These are phyloP conservation scores for Solanum dulcamara DNA, from an alignment of 257 asterid genomes.

Conservation along the genomic window DNA sequence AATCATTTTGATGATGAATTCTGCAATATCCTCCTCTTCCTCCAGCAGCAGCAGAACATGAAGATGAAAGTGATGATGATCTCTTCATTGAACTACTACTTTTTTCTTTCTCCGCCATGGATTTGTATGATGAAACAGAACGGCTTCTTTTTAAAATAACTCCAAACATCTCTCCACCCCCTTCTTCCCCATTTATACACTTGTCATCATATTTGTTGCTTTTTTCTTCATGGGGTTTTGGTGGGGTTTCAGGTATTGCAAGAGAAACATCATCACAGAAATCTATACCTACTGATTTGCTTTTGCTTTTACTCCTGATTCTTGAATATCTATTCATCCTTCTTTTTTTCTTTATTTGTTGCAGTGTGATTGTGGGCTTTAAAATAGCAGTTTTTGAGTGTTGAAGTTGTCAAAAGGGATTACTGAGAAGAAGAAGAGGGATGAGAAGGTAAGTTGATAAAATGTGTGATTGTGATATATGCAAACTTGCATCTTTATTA, in stretches of 20 bases:
- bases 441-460: background rate
- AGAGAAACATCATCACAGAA: background rate
- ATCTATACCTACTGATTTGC: background rate
- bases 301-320: background rate
- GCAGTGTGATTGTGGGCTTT: background rate
- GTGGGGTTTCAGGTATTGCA: background rate
- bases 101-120: conserved; percentile 8
- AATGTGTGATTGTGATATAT: background rate
- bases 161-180: conserved; percentile 28
- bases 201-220: background rate
- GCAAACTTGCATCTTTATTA: background rate
- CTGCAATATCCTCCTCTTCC: conserved; percentile 8
- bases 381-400: background rate
- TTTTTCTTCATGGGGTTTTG: background rate
- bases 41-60: background rate
- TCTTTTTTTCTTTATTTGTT: background rate
- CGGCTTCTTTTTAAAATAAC: conserved; percentile 20
- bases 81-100: conserved; percentile 14
- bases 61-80: conserved; percentile 18
- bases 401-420: background rate
- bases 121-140: conserved; percentile 2
- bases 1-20: conserved; percentile 20
- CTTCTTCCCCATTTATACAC: background rate
- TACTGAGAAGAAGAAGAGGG: background rate
- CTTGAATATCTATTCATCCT: conserved; percentile 18